Conservation (phyloP, 441 rosid species). For the Lepidium campestre region DNA sequence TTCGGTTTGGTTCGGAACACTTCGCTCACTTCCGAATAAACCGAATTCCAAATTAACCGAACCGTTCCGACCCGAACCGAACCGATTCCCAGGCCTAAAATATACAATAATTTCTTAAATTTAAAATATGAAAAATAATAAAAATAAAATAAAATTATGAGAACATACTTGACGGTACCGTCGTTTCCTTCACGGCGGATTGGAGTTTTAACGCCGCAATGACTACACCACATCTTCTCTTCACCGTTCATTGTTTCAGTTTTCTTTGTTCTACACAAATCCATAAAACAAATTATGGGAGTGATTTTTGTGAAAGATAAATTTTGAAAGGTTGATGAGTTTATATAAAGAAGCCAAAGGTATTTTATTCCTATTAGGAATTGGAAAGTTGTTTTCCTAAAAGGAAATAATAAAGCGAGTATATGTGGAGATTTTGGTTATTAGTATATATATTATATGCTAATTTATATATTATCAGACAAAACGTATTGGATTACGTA, state of each 20-base stretch:
- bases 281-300: neutral
- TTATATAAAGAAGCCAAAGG: neutral
- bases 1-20: too few species aligned
- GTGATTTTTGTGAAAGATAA: too few species aligned
- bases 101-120: too few species aligned
- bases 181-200: conserved; percentile 8
- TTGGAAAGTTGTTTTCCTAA: neutral
- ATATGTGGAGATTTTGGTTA: too few species aligned
- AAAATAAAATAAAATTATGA: neutral
- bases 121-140: neutral
- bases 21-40: too few species aligned
- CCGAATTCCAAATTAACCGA: too few species aligned
- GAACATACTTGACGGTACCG: conserved; percentile 15
- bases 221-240: conserved; percentile 21
- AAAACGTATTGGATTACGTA: too few species aligned
- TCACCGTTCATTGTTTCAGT: neutral
- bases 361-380: neutral
- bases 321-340: neutral
- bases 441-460: too few species aligned
- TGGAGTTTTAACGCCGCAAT: conserved; percentile 16
- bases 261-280: conserved; percentile 2
- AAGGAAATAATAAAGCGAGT: neutral
- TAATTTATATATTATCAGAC: too few species aligned
- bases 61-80: too few species aligned
- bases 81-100: too few species aligned